These are phyloP conservation scores for Corynascus novoguineensis DNA, from an alignment of 495 filamentous ascomycete genomes.

Conservation along the genomic window DNA sequence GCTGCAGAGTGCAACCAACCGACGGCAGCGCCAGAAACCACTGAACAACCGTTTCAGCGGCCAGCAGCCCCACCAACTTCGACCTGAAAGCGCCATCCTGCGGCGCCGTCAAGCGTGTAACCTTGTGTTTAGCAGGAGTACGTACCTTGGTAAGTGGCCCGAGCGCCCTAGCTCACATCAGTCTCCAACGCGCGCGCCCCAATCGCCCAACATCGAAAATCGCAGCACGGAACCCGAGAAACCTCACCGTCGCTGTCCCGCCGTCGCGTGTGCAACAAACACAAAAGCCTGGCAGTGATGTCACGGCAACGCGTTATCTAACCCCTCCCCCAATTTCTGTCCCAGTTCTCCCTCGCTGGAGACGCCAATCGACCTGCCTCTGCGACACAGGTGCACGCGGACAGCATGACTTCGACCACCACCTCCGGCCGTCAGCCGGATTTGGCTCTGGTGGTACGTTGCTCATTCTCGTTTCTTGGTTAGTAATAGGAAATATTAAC, in stretches of 20 bases:
- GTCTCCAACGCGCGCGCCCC: slow-evolving; percentile 10
- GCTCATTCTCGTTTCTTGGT: not conserved
- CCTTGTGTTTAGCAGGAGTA: no score
- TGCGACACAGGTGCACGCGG: slow-evolving; percentile 2
- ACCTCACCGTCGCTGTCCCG: slow-evolving; percentile 17
- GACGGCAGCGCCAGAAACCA: not conserved
- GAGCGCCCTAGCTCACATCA: slow-evolving; percentile 6
- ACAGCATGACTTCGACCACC: slow-evolving; percentile 28
- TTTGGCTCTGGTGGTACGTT: slow-evolving; percentile 72
- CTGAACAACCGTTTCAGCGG: not conserved
- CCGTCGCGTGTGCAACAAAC: slow-evolving; percentile 22
- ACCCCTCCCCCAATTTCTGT: not conserved
- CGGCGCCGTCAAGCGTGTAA: not conserved
- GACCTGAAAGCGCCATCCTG: no score
- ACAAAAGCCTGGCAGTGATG: slow-evolving; percentile 29
- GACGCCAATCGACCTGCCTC: slow-evolving; percentile 12
- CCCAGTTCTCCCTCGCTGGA: slow-evolving; percentile 8
- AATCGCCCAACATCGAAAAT: slow-evolving; percentile 27
- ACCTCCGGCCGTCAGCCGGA: slow-evolving; percentile 44
- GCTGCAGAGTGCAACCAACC: slow-evolving; percentile 2
- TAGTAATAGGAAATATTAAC: slow-evolving; percentile 2
- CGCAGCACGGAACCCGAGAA: slow-evolving; percentile 18
- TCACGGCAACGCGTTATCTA: slow-evolving; percentile 24
- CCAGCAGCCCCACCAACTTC: slow-evolving; percentile 5
- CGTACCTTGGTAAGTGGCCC: no score